Percentiles rank a stretch among this genome's conserved stretches.
These are phyloP conservation scores for Neurospora sp. DNA, from an alignment of 2,329 filamentous ascomycete genomes.

Conservation along the genomic window DNA sequence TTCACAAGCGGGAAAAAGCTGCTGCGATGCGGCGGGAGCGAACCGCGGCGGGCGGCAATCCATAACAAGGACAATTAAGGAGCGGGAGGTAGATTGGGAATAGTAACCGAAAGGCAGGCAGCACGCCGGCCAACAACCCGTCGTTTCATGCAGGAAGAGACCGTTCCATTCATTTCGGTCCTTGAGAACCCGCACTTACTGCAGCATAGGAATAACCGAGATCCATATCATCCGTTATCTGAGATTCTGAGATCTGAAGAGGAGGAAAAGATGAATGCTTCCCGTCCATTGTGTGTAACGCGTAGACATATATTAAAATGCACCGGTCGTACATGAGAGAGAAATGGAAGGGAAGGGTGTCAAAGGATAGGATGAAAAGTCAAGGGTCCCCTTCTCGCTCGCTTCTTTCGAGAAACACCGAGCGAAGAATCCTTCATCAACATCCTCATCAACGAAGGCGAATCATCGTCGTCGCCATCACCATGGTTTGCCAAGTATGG, in stretches of 20 bases:
- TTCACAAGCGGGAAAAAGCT: background rate
- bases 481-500: background rate
- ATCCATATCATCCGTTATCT: background rate
- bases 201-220: no score
- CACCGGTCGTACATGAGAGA: background rate
- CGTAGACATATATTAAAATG: background rate
- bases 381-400: no score
- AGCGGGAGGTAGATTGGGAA: background rate
- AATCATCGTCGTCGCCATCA: background rate
- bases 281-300: background rate
- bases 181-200: background rate
- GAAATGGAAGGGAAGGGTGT: background rate
- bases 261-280: background rate
- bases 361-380: background rate
- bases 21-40: background rate
- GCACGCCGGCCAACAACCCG: background rate
- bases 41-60: background rate
- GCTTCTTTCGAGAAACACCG: background rate
- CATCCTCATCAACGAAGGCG: background rate
- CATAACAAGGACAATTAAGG: background rate
- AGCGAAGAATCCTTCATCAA: background rate
- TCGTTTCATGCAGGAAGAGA: background rate
- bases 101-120: background rate
- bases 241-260: background rate
- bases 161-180: background rate